phyloP scores from a whole-genome alignment of 2,329 filamentous ascomycete species.

The Epicoccum sorghinum region DNA sequence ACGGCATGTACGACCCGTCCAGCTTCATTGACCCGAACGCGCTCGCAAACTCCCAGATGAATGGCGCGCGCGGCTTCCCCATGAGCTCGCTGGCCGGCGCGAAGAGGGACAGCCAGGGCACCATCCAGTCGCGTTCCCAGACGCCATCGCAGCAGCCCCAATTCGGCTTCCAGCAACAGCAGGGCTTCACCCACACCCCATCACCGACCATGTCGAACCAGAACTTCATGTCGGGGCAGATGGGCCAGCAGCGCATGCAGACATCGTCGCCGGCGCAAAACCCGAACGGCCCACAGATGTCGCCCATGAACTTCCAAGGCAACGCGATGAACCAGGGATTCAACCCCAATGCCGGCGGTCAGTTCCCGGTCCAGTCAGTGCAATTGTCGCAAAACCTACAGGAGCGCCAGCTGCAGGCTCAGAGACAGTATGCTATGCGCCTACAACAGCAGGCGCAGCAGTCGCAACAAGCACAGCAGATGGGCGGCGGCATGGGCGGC shows the following conservation, averaged over 20 bases:
- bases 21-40: conserved; percentile 50
- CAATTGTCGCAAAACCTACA: conserved; percentile 59
- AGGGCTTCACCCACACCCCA: conserved; percentile 83
- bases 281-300: conserved; percentile 53
- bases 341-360: conserved; percentile 50
- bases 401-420: conserved; percentile 64
- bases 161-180: conserved; percentile 68
- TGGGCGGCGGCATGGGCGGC: neutral
- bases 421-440: conserved; percentile 85
- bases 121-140: conserved; percentile 88
- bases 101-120: conserved; percentile 69
- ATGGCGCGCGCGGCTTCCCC: conserved; percentile 81
- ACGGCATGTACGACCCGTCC: conserved; percentile 44
- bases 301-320: conserved; percentile 45
- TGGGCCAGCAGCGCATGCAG: conserved; percentile 71
- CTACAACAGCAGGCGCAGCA: conserved; percentile 70
- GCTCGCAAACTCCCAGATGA: conserved; percentile 58
- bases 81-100: conserved; percentile 79
- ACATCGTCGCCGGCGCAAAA: conserved; percentile 94
- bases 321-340: conserved; percentile 47
- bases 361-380: conserved; percentile 53
- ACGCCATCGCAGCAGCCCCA: conserved; percentile 81
- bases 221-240: conserved; percentile 63
- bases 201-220: conserved; percentile 92
- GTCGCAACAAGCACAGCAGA: conserved; percentile 57